Percentiles rank a stretch among this genome's conserved stretches.
phyloP scores from a whole-genome alignment of 148 eudicot genomes.

The Persicaria maculosa region DNA sequence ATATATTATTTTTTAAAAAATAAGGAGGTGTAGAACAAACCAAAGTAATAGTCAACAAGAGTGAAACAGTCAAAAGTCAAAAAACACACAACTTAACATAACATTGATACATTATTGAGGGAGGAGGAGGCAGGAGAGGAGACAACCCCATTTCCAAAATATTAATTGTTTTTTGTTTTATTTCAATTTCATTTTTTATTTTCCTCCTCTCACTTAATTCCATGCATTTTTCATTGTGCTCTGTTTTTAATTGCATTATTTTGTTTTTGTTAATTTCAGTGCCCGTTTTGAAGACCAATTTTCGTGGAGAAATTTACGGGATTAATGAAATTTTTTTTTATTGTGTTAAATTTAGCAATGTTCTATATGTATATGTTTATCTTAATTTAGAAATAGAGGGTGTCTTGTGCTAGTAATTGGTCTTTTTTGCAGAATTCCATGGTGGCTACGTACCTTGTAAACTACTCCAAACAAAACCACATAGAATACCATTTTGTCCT shows the following conservation, averaged over 20 bases:
- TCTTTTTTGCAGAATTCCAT: not conserved
- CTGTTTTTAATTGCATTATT: not conserved
- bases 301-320: not conserved
- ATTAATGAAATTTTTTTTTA: not conserved
- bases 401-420: not conserved
- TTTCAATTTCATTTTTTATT: not conserved
- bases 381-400: not conserved
- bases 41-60: not conserved
- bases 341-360: constrained; percentile 2
- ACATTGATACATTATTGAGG: not conserved
- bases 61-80: constrained; percentile 6
- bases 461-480: not conserved
- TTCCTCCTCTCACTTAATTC: not conserved
- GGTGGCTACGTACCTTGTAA: not conserved
- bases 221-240: not conserved
- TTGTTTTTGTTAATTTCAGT: not conserved
- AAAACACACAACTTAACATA: not conserved
- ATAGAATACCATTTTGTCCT: not conserved
- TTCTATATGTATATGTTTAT: not conserved
- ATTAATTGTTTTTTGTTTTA: not conserved
- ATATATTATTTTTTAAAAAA: not conserved
- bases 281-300: not conserved
- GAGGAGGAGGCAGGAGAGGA: not conserved
- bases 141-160: constrained; percentile 5
- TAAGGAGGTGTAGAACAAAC: not conserved